Evolutionary conservation across 192 early-diverging fungal species (phyloP).

Genomic region (Backusella psychrophila): DNA sequence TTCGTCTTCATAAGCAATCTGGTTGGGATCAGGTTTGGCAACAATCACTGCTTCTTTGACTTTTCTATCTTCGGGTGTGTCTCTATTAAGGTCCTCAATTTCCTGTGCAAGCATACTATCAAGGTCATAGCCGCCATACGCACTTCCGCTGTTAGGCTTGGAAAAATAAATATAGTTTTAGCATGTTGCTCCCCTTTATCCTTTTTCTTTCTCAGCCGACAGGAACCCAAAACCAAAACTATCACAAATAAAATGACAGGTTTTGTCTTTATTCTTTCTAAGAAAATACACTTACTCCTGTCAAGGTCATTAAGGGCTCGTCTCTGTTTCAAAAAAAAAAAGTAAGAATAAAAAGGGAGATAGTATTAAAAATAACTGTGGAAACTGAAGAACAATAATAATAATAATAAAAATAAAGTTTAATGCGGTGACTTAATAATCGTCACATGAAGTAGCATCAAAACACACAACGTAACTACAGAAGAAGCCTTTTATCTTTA

Average conservation of each 20-base stretch:
- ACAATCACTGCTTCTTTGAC: conserved; percentile 29
- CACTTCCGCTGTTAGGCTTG: not conserved
- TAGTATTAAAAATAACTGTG: not conserved
- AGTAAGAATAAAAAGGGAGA: not conserved
- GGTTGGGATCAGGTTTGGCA: conserved; percentile 32
- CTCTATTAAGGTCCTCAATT: conserved; percentile 30
- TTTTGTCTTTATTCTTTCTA: not conserved
- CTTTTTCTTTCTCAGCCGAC: not conserved
- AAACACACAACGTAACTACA: not conserved
- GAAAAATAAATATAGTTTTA: not conserved
- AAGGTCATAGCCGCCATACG: conserved; percentile 3
- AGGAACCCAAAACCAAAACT: not conserved
- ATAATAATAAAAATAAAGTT: not conserved
- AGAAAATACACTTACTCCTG: not conserved
- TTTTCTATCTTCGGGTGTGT: conserved; percentile 24
- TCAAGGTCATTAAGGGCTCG: not conserved
- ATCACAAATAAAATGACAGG: not conserved
- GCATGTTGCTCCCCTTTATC: not conserved
- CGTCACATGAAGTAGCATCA: not conserved
- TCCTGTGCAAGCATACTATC: conserved; percentile 21
- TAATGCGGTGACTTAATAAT: not conserved
- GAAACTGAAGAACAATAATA: not conserved
- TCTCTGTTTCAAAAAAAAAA: not conserved
- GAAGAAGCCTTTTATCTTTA: not conserved
- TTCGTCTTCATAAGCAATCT: conserved; percentile 14